phyloP scores from a whole-genome alignment of 2,329 filamentous ascomycete species.

The Capronia epimyces region DNA sequence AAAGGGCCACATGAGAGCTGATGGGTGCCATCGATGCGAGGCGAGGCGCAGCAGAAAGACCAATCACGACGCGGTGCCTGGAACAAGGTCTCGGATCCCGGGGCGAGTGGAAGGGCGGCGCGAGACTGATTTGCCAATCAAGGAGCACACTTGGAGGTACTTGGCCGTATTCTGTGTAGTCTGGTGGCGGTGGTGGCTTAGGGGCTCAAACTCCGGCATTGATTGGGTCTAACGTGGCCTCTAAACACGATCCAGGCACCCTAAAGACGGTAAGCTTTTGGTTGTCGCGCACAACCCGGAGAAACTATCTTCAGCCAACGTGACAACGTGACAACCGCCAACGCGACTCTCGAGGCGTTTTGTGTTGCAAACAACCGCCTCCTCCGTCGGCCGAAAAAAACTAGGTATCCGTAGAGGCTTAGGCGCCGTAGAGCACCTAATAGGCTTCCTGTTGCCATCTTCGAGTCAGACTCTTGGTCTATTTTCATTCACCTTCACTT shows the following conservation, averaged over 20 bases:
- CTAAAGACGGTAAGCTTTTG: not conserved
- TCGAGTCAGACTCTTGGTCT: not conserved
- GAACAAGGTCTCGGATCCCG: constrained; percentile 7
- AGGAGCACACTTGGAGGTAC: not conserved
- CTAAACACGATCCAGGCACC: no score
- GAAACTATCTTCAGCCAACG: no score
- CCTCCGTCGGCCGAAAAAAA: not conserved
- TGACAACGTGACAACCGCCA: not conserved
- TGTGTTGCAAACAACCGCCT: not conserved
- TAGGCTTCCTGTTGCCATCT: not conserved
- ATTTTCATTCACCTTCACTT: not conserved
- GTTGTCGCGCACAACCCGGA: not conserved
- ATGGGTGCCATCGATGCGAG: not conserved
- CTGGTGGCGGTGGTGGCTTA: not conserved
- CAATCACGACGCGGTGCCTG: constrained; percentile 12
- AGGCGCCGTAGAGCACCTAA: not conserved
- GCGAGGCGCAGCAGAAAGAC: not conserved
- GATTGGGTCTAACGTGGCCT: not conserved
- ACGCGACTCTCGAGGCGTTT: not conserved
- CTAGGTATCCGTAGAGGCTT: not conserved
- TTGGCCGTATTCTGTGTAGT: not conserved
- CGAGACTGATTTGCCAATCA: not conserved
- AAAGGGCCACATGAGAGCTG: no score
- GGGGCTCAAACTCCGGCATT: not conserved
- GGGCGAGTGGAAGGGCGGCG: not conserved